These are phyloP conservation scores for Cutaneotrichosporon sp. DNA, from an alignment of 1,284 basidiomycete genomes.

Conservation along the genomic window DNA sequence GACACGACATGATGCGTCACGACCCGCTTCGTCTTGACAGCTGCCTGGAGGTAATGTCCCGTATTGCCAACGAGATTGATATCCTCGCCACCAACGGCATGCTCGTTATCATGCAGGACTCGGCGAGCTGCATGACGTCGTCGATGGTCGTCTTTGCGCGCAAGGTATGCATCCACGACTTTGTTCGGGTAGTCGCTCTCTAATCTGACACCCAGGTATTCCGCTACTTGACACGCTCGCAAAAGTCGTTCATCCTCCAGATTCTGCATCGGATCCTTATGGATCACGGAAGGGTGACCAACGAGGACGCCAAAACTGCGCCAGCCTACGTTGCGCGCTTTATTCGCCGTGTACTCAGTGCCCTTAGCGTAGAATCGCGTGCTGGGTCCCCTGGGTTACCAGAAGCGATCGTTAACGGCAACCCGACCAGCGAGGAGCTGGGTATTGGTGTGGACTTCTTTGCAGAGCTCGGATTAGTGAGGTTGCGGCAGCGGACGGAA, in stretches of 20 bases:
- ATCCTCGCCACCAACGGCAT: slow-evolving; percentile 25
- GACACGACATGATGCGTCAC: slow-evolving; percentile 19
- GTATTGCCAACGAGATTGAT: slow-evolving; percentile 33
- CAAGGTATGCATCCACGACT: slow-evolving; percentile 25
- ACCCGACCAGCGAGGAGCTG: neutral
- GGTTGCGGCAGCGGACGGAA: neutral
- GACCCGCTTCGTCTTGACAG: slow-evolving; percentile 26
- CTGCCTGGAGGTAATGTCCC: slow-evolving; percentile 24
- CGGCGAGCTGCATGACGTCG: slow-evolving; percentile 33
- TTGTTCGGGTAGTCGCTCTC: too few species aligned
- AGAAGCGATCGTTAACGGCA: neutral
- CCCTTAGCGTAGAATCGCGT: slow-evolving; percentile 12
- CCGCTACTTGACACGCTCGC: slow-evolving; percentile 17
- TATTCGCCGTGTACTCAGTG: slow-evolving; percentile 15
- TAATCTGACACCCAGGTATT: slow-evolving; percentile 20
- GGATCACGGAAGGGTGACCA: slow-evolving; percentile 17
- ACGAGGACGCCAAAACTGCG: slow-evolving; percentile 17
- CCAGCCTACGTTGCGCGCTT: slow-evolving; percentile 22
- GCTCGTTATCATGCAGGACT: slow-evolving; percentile 38
- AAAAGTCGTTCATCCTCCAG: slow-evolving; percentile 16
- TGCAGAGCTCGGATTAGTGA: slow-evolving; percentile 14
- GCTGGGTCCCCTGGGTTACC: neutral
- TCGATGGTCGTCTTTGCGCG: slow-evolving; percentile 26
- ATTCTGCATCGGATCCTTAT: slow-evolving; percentile 20
- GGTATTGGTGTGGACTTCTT: slow-evolving; percentile 13